Conservation (phyloP, 768 basidiomycete species). For the Psilocybe tampanensis region DNA sequence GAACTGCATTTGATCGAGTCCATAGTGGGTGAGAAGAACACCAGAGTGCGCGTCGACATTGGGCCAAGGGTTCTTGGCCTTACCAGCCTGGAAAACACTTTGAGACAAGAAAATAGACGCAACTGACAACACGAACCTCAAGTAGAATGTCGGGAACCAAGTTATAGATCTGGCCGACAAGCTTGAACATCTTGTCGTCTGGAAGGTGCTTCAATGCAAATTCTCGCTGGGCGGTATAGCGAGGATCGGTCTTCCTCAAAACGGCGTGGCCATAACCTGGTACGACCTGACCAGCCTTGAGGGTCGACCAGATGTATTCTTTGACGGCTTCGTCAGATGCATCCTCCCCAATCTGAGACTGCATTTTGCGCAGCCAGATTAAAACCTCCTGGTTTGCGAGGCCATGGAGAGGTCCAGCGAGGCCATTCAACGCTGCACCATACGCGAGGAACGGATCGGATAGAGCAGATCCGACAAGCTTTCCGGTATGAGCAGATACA, state of each 20-base stretch:
- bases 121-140: slow-evolving; percentile 46
- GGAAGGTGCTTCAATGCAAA: slow-evolving; percentile 87
- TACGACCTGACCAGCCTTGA: slow-evolving; percentile 92
- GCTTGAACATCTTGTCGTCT: slow-evolving; percentile 89
- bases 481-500: slow-evolving; percentile 93
- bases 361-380: slow-evolving; percentile 94
- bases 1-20: slow-evolving; percentile 89
- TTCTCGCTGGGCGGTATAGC: slow-evolving; percentile 88
- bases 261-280: slow-evolving; percentile 92
- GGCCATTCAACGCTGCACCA: slow-evolving; percentile 90
- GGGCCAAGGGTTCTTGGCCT: slow-evolving; percentile 94
- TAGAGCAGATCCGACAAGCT: slow-evolving; percentile 92
- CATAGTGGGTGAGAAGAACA: slow-evolving; percentile 84
- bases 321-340: slow-evolving; percentile 86
- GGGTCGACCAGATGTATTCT: slow-evolving; percentile 93
- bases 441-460: slow-evolving; percentile 98
- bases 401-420: slow-evolving; percentile 96
- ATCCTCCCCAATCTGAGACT: slow-evolving; percentile 81
- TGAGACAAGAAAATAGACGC: not conserved
- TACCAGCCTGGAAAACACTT: slow-evolving; percentile 61
- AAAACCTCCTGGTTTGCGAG: slow-evolving; percentile 98
- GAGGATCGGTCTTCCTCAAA: slow-evolving; percentile 88
- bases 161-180: slow-evolving; percentile 87
- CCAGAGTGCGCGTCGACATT: slow-evolving; percentile 98
- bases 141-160: slow-evolving; percentile 90